A percentile compares a stretch with the other conserved stretches of the same genome.
Evolutionary conservation across 179 eudicot genomes (phyloP).

Genomic region (Pouteria campechiana): DNA sequence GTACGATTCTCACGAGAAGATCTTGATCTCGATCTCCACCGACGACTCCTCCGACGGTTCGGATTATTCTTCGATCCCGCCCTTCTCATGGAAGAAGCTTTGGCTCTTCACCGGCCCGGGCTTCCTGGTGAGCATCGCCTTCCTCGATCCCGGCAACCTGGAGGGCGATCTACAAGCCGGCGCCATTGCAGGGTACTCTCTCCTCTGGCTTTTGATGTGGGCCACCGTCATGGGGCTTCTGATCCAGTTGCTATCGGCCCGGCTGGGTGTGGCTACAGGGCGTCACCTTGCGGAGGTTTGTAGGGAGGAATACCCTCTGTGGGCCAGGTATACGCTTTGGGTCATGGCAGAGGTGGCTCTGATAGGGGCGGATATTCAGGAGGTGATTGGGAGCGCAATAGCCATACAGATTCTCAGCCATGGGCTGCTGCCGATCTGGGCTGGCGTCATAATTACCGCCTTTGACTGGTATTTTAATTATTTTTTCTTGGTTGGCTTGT

Average conservation of each 20-base stretch:
- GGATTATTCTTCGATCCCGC: slow-evolving; percentile 22
- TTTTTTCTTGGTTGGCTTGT: neutral
- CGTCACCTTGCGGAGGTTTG: slow-evolving; percentile 79
- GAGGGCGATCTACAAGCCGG: slow-evolving; percentile 91
- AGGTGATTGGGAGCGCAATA: slow-evolving; percentile 94
- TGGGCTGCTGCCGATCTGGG: slow-evolving; percentile 82
- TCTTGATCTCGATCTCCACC: slow-evolving; percentile 53
- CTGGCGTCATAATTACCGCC: slow-evolving; percentile 84
- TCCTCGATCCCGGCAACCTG: slow-evolving; percentile 79
- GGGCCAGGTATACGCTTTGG: slow-evolving; percentile 69
- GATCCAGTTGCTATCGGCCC: slow-evolving; percentile 58
- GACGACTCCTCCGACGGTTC: slow-evolving; percentile 13
- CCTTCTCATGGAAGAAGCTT: slow-evolving; percentile 72
- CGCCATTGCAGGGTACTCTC: slow-evolving; percentile 76
- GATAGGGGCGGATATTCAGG: slow-evolving; percentile 92
- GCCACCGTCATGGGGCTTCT: slow-evolving; percentile 71
- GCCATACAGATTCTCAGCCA: slow-evolving; percentile 73
- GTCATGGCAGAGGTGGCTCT: slow-evolving; percentile 85
- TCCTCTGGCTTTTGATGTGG: slow-evolving; percentile 79
- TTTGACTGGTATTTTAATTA: slow-evolving; percentile 86
- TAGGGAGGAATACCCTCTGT: slow-evolving; percentile 67
- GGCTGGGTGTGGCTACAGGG: slow-evolving; percentile 83
- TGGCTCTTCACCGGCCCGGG: slow-evolving; percentile 82
- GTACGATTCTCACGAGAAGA: slow-evolving; percentile 43
- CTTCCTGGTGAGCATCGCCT: slow-evolving; percentile 72